Evolutionary conservation across 257 asterid species (phyloP).

Genomic region (Haberlea rhodopensis): DNA sequence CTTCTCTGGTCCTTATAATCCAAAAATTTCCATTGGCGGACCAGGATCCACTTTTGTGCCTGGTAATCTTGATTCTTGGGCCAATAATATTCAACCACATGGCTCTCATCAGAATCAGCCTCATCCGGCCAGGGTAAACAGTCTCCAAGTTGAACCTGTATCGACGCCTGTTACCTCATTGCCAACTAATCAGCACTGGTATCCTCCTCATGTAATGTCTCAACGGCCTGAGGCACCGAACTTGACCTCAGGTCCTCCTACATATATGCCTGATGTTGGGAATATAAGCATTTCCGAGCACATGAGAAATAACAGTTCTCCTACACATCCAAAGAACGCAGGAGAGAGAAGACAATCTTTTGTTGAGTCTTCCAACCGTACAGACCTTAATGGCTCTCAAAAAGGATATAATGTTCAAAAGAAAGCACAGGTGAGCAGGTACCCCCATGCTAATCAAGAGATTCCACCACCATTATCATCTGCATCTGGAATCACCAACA

Average conservation of each 20-base stretch:
- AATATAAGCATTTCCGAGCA: slow-evolving; percentile 35
- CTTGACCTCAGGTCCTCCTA: slow-evolving; percentile 30
- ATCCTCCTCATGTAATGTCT: slow-evolving; percentile 25
- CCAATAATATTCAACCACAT: slow-evolving; percentile 37
- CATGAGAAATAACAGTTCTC: slow-evolving; percentile 32
- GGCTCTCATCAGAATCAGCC: slow-evolving; percentile 56
- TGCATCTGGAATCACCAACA: slow-evolving; percentile 33
- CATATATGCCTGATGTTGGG: slow-evolving; percentile 35
- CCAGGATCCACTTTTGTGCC: slow-evolving; percentile 36
- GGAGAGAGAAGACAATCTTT: too few relatives aligned
- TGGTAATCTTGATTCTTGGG: slow-evolving; percentile 41
- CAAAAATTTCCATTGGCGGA: slow-evolving; percentile 42
- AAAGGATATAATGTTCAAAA: slow-evolving; percentile 49
- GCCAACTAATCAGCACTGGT: slow-evolving; percentile 30
- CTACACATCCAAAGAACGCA: slow-evolving; percentile 28
- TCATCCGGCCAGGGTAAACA: slow-evolving; percentile 44
- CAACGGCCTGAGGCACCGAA: slow-evolving; percentile 34
- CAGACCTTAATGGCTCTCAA: slow-evolving; percentile 37
- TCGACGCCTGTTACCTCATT: slow-evolving; percentile 32
- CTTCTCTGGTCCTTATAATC: slow-evolving; percentile 39
- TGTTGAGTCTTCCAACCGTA: too few relatives aligned
- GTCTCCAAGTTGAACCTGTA: slow-evolving; percentile 41
- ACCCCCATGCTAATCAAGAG: slow-evolving; percentile 45
- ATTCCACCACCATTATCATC: slow-evolving; percentile 40
- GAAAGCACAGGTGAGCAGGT: slow-evolving; percentile 39